These are phyloP conservation scores for Solanum etuberosum DNA, from an alignment of 257 asterid species.

Conservation along the genomic window DNA sequence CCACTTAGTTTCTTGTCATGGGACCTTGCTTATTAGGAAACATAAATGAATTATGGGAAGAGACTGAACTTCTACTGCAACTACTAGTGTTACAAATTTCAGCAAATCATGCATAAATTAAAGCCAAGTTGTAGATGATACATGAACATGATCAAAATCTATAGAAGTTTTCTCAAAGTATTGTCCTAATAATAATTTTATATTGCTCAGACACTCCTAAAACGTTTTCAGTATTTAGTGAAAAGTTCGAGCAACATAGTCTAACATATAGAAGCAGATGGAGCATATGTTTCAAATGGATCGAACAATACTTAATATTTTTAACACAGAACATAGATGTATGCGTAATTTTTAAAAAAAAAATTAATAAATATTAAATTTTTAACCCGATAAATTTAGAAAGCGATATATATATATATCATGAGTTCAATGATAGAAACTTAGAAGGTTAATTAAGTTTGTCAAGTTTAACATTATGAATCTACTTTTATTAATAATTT, in stretches of 20 bases:
- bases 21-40: neutral
- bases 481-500: neutral
- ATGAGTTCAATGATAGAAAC: neutral
- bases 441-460: neutral
- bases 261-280: neutral
- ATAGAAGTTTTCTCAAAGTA: neutral
- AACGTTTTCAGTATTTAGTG: neutral
- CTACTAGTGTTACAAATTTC: neutral
- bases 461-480: neutral
- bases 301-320: neutral
- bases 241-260: neutral
- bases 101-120: neutral
- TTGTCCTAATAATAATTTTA: neutral
- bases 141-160: neutral
- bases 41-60: neutral
- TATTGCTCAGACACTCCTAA: neutral
- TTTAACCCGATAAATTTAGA: neutral
- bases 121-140: neutral
- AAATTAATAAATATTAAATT: neutral
- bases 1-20: too few relatives aligned
- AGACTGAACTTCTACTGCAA: neutral
- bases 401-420: neutral
- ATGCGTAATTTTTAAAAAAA: neutral
- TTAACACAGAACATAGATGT: neutral
- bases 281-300: neutral